Percentiles rank a stretch among this genome's conserved stretches.
Evolutionary conservation across 2,329 filamentous ascomycete species (phyloP).

Genomic region (Pseudogymnoascus destructans): DNA sequence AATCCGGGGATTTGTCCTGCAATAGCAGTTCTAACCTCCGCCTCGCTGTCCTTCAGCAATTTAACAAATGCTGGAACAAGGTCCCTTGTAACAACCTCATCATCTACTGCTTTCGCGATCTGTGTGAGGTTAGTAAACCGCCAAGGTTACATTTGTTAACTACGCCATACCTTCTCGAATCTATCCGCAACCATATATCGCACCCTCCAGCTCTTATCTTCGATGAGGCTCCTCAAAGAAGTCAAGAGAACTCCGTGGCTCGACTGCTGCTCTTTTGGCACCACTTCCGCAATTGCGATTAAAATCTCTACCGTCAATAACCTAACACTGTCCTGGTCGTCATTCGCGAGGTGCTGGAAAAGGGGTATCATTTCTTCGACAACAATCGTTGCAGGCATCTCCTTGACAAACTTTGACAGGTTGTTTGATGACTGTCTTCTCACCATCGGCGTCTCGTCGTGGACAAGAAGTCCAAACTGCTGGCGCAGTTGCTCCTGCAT

Average conservation of each 20-base stretch:
- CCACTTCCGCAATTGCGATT: conserved; percentile 90
- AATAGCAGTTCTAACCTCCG: conserved; percentile 92
- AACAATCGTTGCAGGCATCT: conserved; percentile 82
- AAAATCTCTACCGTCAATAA: conserved; percentile 92
- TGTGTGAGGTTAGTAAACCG: conserved; percentile 29
- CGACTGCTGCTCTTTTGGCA: conserved; percentile 94
- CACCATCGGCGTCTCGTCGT: conserved; percentile 99
- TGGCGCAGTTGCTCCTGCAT: conserved; percentile 84
- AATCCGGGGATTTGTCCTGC: conserved; percentile 97
- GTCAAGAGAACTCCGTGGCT: conserved; percentile 89
- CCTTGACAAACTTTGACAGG: conserved; percentile 92
- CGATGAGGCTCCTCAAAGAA: conserved; percentile 82
- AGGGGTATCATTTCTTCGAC: conserved; percentile 98
- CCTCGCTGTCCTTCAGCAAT: conserved; percentile 93
- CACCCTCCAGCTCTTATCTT: conserved; percentile 98
- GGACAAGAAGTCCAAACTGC: conserved; percentile 84
- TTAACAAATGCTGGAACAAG: conserved; percentile 95
- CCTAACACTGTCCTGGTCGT: conserved; percentile 95
- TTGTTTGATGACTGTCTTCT: conserved; percentile 93
- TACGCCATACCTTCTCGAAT: conserved; percentile 73
- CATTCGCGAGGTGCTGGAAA: conserved; percentile 90
- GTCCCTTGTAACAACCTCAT: conserved; percentile 88
- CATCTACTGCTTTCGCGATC: conserved; percentile 97
- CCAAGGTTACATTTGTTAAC: not conserved
- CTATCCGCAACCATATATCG: conserved; percentile 98